Conservation (phyloP, 305 asterid species). For the Caryopteris hybrid region DNA sequence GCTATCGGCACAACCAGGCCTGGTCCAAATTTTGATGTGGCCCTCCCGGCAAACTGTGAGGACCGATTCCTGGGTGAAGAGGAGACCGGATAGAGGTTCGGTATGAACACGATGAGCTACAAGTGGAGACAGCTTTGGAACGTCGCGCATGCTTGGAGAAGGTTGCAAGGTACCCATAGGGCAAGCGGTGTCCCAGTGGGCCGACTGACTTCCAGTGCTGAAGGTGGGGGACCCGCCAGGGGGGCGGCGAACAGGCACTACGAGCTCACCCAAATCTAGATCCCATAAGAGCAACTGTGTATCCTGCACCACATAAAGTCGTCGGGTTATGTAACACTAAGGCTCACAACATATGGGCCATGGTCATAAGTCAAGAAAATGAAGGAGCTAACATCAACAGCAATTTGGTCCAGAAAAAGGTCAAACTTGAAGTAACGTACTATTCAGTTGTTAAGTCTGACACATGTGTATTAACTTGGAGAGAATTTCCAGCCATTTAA, state of each 20-base stretch:
- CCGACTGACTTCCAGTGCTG: constrained; percentile 84
- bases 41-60: constrained; percentile 92
- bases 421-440: background rate
- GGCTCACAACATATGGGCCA: too few relatives aligned
- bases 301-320: constrained; percentile 47
- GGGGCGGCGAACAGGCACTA: constrained; percentile 95
- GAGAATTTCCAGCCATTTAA: too few relatives aligned
- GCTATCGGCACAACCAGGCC: constrained; percentile 65
- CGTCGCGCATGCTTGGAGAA: constrained; percentile 83
- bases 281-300: constrained; percentile 95
- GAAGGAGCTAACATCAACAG: too few relatives aligned
- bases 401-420: too few relatives aligned
- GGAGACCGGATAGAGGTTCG: constrained; percentile 86
- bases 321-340: background rate
- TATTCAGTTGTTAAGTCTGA: background rate
- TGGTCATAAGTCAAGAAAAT: too few relatives aligned
- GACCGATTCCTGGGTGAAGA: constrained; percentile 81
- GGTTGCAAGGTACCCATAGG: constrained; percentile 82
- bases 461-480: too few relatives aligned
- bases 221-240: constrained; percentile 94
- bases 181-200: constrained; percentile 88
- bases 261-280: constrained; percentile 94
- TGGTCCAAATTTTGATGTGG: constrained; percentile 85
- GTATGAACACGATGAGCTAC: constrained; percentile 91
- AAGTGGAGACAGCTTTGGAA: constrained; percentile 85